Conservation (phyloP, 2,329 filamentous ascomycete genomes). For the Penicillium sp. region DNA sequence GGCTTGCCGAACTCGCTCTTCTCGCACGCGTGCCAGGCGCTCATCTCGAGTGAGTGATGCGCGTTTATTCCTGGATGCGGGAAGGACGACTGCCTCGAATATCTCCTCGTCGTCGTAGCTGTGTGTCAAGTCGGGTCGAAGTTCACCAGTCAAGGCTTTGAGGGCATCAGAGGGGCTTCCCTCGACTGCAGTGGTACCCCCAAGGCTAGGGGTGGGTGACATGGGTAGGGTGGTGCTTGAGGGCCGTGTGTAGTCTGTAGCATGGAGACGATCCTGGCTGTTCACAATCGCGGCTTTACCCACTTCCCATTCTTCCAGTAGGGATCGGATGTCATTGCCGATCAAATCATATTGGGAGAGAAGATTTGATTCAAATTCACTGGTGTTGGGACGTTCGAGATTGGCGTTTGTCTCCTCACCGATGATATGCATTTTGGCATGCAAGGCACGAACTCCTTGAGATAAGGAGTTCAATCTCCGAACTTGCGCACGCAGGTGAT, state of each 20-base stretch:
- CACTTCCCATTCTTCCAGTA: slow-evolving; percentile 83
- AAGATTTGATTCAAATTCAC: slow-evolving; percentile 74
- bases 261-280: slow-evolving; percentile 79
- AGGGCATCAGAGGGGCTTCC: slow-evolving; percentile 69
- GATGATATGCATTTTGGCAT: slow-evolving; percentile 90
- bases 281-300: slow-evolving; percentile 80
- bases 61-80: slow-evolving; percentile 60
- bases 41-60: slow-evolving; percentile 78
- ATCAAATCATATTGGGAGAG: slow-evolving; percentile 94
- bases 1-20: slow-evolving; percentile 76
- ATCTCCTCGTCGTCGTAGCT: slow-evolving; percentile 67
- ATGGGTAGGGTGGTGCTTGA: slow-evolving; percentile 47
- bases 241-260: slow-evolving; percentile 57
- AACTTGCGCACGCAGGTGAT: slow-evolving; percentile 82
- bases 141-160: slow-evolving; percentile 74
- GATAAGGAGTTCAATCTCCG: slow-evolving; percentile 86
- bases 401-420: slow-evolving; percentile 84
- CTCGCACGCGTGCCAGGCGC: slow-evolving; percentile 81
- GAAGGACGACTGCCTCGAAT: slow-evolving; percentile 85
- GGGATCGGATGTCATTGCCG: slow-evolving; percentile 76
- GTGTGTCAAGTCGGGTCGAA: slow-evolving; percentile 34
- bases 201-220: slow-evolving; percentile 48
- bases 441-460: slow-evolving; percentile 83
- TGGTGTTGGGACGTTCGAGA: slow-evolving; percentile 68
- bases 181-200: slow-evolving; percentile 51